These are phyloP conservation scores for Taiozyma onychis DNA, from an alignment of 1,139 yeast species.

Conservation along the genomic window DNA sequence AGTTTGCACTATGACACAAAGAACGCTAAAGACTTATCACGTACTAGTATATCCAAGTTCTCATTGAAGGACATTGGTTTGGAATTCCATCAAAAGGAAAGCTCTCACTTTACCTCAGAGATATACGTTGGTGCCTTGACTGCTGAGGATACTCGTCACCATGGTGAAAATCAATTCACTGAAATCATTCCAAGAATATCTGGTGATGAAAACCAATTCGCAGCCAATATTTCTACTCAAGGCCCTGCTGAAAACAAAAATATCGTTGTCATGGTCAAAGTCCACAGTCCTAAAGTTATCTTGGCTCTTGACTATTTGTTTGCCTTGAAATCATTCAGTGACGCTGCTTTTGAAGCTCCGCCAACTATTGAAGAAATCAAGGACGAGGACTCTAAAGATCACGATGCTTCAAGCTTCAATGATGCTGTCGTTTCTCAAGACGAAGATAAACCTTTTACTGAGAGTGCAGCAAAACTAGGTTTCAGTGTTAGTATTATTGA, in stretches of 20 bases:
- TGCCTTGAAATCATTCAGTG: slow-evolving; percentile 63
- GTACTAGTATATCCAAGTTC: slow-evolving; percentile 53
- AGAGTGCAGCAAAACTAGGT: slow-evolving; percentile 29
- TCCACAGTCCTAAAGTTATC: slow-evolving; percentile 77
- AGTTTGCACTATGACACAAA: slow-evolving; percentile 58
- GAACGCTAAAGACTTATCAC: slow-evolving; percentile 31
- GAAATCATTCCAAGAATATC: slow-evolving; percentile 72
- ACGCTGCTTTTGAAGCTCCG: slow-evolving; percentile 32
- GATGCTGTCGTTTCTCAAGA: neutral
- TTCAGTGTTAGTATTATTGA: slow-evolving; percentile 70
- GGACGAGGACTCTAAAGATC: slow-evolving; percentile 11
- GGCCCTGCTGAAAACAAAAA: slow-evolving; percentile 37
- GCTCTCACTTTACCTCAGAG: slow-evolving; percentile 54
- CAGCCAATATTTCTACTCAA: slow-evolving; percentile 45
- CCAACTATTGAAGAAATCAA: slow-evolving; percentile 10
- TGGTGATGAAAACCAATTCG: slow-evolving; percentile 66
- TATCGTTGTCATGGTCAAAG: slow-evolving; percentile 52
- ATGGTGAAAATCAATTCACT: slow-evolving; percentile 61
- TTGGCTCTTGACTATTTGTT: slow-evolving; percentile 82
- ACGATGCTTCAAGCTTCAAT: slow-evolving; percentile 6
- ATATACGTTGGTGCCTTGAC: slow-evolving; percentile 68
- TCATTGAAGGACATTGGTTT: slow-evolving; percentile 56
- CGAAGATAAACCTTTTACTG: neutral
- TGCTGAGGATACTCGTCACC: slow-evolving; percentile 65
- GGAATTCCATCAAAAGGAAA: slow-evolving; percentile 44